A percentile compares a stretch with the other conserved stretches of the same genome.
Conservation (phyloP, 257 asterid genomes). For the Plantago elongata region DNA sequence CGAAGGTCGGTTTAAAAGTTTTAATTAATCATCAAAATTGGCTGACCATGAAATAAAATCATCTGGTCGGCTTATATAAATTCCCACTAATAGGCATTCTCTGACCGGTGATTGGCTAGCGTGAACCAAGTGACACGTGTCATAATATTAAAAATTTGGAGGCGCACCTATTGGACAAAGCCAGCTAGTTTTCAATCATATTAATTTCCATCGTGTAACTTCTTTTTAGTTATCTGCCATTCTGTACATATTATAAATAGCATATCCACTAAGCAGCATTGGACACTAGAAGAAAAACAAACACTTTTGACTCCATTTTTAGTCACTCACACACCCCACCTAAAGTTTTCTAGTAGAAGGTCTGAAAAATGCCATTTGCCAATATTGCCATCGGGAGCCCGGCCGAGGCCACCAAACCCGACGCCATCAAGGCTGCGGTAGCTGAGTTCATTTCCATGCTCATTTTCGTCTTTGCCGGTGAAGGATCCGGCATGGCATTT, state of each 20-base stretch:
- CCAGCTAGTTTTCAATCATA: conserved; percentile 14
- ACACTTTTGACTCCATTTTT: neutral
- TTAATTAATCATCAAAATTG: neutral
- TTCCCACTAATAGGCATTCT: conserved; percentile 6
- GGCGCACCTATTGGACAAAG: conserved; percentile 30
- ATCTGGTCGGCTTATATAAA: conserved; percentile 43
- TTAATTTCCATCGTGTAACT: neutral
- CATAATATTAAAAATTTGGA: conserved; percentile 32
- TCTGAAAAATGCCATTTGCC: conserved; percentile 53
- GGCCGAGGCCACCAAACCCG: conserved; percentile 63
- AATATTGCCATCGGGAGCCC: conserved; percentile 55
- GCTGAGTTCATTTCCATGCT: conserved; percentile 84
- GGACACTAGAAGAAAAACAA: neutral
- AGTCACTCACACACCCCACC: neutral
- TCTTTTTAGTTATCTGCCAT: neutral
- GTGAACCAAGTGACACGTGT: conserved; percentile 31
- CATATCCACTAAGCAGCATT: neutral
- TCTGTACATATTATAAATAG: conserved; percentile 16
- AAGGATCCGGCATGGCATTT: conserved; percentile 90
- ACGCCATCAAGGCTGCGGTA: conserved; percentile 64
- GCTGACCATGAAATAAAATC: conserved; percentile 27
- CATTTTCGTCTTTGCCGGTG: conserved; percentile 77
- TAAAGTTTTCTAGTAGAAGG: too few relatives aligned
- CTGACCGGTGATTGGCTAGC: conserved; percentile 24
- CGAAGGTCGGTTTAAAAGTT: conserved; percentile 39